These are phyloP conservation scores for Rubia balearica DNA, from an alignment of 305 asterid species.

Conservation along the genomic window DNA sequence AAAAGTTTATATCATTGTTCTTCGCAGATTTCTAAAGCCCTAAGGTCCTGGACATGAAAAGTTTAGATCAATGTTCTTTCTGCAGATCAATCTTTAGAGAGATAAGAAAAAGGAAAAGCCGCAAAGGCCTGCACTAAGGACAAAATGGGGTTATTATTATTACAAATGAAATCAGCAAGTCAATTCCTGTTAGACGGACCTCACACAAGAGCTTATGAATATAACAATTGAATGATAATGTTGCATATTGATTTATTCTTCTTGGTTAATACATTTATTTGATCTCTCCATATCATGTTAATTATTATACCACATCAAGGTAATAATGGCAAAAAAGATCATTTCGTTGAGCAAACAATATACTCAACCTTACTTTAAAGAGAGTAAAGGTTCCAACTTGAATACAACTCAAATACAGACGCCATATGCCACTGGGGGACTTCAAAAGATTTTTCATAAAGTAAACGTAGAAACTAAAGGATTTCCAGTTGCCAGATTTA, in stretches of 20 bases:
- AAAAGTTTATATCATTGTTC: too few relatives aligned
- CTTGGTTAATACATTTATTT: background rate
- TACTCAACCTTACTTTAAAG: background rate
- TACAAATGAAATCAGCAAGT: background rate
- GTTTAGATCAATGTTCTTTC: background rate
- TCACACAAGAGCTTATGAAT: background rate
- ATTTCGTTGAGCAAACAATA: background rate
- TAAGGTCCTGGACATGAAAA: too few relatives aligned
- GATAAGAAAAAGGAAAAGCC: background rate
- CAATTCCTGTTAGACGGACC: background rate
- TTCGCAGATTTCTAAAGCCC: too few relatives aligned
- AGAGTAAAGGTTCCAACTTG: background rate
- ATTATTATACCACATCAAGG: background rate
- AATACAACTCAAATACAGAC: background rate
- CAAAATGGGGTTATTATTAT: background rate
- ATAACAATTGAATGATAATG: background rate
- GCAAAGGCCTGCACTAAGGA: background rate
- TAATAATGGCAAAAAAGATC: background rate
- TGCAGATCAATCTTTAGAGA: background rate
- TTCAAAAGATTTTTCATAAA: background rate
- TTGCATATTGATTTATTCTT: background rate
- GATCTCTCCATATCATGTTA: background rate
- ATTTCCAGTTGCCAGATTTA: background rate
- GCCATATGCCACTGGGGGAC: background rate
- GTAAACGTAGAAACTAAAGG: background rate